Base-by-base conservation (phyloP, 2,329 filamentous ascomycete genomes). In the Cucurbitaria berberidis region DNA sequence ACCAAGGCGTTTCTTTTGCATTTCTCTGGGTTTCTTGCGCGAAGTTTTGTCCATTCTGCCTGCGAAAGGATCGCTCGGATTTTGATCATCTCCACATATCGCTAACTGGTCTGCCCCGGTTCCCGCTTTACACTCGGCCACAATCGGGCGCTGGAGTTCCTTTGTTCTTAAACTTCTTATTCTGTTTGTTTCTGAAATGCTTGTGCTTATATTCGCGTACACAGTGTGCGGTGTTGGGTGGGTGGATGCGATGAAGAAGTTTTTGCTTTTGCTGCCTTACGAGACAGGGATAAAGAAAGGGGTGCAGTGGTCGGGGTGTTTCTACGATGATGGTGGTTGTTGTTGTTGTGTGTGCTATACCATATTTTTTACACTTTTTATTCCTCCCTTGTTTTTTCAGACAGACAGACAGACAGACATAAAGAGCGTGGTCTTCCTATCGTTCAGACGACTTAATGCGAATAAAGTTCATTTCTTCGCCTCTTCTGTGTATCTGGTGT, bases 371-470 rank as follows among this genome's bases (percentile, higher is more conserved):
- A 9, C 15, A 3, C 27, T 26, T 8, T 29, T 16, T 27, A n/a
- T 39, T 2, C 21, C 13, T 11, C 2, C 7, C n/a, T 9, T 22
- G 15, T 5, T 22, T 39, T 22, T n/a, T 21, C 21, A 9, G 15
- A 6, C n/a, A 22, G 7, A 3, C 18, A 6, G 7, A 5, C 11
- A 5, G 10, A 11, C 24, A 26, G 22, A 42, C 40, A 42, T 42
- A 39, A 42, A 42, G 40, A 42, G 24, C 40, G 40, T n/a, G 40
- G 26, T 29, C n/a, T n/a, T n/a, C n/a, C n/a, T 22, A 42, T 42
- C 40, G 40, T 42, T 42, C 34, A 46, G 34, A 46, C 44, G 44
- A 46, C 44, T 16, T 46, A 46, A 46, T 46, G 44, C 44, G 44
- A 46, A n/a, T n/a, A 39, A 39, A 38, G n/a, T 46, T 46, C 32